These are phyloP conservation scores for Nasturtium officinale DNA, from an alignment of 345 rosid genomes.

Conservation along the genomic window DNA sequence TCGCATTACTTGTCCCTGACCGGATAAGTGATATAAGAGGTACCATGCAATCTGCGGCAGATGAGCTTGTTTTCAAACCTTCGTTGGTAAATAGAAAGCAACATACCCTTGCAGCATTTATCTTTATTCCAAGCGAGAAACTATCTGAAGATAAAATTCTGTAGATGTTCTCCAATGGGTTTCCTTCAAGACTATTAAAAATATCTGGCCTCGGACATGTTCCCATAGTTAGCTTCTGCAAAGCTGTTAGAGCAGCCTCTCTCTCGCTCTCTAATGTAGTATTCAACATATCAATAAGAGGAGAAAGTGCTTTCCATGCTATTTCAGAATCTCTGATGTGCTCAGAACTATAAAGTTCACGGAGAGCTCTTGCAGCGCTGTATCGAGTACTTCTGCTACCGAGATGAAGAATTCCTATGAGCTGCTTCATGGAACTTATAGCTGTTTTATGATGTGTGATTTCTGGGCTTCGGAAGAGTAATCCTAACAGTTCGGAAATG, in stretches of 20 bases:
- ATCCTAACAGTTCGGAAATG: constrained; percentile 64
- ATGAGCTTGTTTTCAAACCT: constrained; percentile 55
- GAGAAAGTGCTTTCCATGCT: constrained; percentile 73
- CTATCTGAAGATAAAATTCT: constrained; percentile 58
- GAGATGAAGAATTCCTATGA: constrained; percentile 65
- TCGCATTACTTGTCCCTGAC: constrained; percentile 48
- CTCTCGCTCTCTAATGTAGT: constrained; percentile 70
- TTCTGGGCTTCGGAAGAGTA: constrained; percentile 63
- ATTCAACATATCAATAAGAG: constrained; percentile 75
- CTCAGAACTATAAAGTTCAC: constrained; percentile 67
- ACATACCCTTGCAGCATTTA: constrained; percentile 71
- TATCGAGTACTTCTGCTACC: constrained; percentile 70
- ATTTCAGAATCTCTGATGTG: constrained; percentile 69
- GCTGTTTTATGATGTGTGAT: constrained; percentile 65
- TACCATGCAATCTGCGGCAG: constrained; percentile 61
- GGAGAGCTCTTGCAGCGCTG: constrained; percentile 75
- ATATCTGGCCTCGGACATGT: constrained; percentile 51
- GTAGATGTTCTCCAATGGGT: constrained; percentile 61
- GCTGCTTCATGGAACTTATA: constrained; percentile 68
- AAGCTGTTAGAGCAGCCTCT: constrained; percentile 65
- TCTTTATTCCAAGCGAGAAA: constrained; percentile 71
- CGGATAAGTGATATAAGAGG: constrained; percentile 66
- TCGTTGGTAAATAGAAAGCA: constrained; percentile 53
- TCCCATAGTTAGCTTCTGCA: constrained; percentile 68
- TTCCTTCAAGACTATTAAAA: constrained; percentile 61